These are phyloP conservation scores for Melaleuca alternifolia DNA, from an alignment of 345 rosid genomes.

Conservation along the genomic window DNA sequence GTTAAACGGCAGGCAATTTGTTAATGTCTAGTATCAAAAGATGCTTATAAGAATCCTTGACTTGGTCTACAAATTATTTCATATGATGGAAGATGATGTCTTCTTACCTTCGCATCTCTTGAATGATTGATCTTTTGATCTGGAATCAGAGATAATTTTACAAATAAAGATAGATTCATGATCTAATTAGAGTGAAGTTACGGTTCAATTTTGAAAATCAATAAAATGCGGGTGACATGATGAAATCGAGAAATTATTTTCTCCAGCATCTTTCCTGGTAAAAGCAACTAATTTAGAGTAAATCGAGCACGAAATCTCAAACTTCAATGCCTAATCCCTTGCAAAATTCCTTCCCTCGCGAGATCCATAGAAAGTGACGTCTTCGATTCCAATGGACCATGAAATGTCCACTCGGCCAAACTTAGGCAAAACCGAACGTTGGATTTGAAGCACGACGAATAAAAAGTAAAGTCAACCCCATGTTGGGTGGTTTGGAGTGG, in stretches of 20 bases:
- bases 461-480: not conserved
- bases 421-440: not conserved
- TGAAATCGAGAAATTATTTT: accelerated
- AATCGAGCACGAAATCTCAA: not conserved
- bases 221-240: not conserved
- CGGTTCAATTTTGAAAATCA: accelerated
- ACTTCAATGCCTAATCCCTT: not conserved
- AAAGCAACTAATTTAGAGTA: not conserved
- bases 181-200: accelerated
- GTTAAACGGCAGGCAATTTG: not conserved
- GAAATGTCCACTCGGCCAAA: not conserved
- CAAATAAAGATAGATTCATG: not conserved
- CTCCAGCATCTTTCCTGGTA: accelerated
- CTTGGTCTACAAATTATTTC: accelerated
- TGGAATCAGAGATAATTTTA: not conserved
- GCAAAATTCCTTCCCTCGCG: not conserved
- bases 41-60: accelerated
- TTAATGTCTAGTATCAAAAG: accelerated
- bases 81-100: too few relatives aligned
- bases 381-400: not conserved
- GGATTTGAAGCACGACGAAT: not conserved
- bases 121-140: not conserved
- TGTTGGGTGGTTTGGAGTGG: not conserved
- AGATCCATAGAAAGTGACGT: not conserved
- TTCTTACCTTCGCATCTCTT: accelerated